Evolutionary conservation across 1,139 yeast genomes (phyloP), one percentile per base, ranked within the genome.

Genomic region (Taphrina communis): DNA sequence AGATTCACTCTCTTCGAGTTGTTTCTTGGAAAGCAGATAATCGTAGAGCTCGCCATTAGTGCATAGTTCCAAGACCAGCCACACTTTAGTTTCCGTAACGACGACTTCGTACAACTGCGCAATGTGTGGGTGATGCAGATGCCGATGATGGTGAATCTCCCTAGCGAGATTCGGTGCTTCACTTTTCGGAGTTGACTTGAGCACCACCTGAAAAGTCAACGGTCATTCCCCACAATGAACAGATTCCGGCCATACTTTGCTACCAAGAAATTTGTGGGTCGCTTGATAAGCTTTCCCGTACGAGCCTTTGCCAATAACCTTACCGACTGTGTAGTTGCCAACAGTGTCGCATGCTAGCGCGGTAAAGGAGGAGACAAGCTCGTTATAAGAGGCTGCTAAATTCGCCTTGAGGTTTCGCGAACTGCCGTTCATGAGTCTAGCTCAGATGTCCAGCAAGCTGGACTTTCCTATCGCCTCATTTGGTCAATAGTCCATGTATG

Each of bases 21-120:
- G 78, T 51, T 84, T 77, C 35, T 77, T 73, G 8, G 75, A 83
- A 56, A 89, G 82, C 57, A 94, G 84, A 75, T 88, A 85, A 65
- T 88, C 90, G 76, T 88, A 92, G 38, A 94, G 80, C 75, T 94
- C 99, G 65, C 89, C 90, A 0, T 96, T 96, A 25, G 92, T 88
- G 75, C 97, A 93, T 78, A 90, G 93, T 75, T 94, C 98, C 74
- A 93, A 77, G 0, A 86, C 97, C 80, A 94, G 84, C 92, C 97
- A 94, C 2, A 93, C 88, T 73, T 84, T 84, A 6, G 84, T 83
- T 72, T 92, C 97, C 0, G 96, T 88, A 65, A 89, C 85, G 48
- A 94, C 86, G 51, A 92, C 88, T 76, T 94, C 99, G 77, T 91
- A 93, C 8, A 94, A 82, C 72, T 87, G 85, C 12, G 96, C 92